phyloP scores from a whole-genome alignment of 1,139 yeast genomes.

The Saccharomycopsis phalli region DNA sequence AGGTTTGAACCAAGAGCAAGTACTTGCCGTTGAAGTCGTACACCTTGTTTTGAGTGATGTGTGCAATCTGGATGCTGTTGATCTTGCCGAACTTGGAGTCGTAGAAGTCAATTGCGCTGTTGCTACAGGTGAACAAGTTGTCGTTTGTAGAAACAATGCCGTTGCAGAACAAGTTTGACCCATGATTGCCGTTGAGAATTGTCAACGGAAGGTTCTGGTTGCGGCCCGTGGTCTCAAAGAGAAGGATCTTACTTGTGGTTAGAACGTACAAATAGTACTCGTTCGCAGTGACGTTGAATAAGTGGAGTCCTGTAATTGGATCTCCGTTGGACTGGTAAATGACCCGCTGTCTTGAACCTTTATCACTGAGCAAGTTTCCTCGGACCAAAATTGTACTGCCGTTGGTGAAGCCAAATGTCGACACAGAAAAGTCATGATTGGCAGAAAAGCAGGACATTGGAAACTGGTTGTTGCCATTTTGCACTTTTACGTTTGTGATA shows the following conservation, averaged over 20 bases:
- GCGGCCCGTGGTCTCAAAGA: conserved; percentile 73
- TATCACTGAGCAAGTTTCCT: conserved; percentile 81
- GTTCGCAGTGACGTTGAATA: conserved; percentile 24
- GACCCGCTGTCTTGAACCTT: conserved; percentile 82
- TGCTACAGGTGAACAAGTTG: conserved; percentile 27
- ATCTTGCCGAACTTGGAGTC: conserved; percentile 21
- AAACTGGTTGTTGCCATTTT: conserved; percentile 53
- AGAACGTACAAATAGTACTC: conserved; percentile 46
- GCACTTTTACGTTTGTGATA: conserved; percentile 27
- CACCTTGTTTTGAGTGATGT: conserved; percentile 26
- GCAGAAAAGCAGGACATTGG: conserved; percentile 64
- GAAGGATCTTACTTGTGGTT: conserved; percentile 60
- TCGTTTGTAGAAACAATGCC: conserved; percentile 28
- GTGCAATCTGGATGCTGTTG: conserved; percentile 13
- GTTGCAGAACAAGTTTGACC: conserved; percentile 67
- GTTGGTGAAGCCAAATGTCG: conserved; percentile 80
- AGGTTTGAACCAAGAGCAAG: conserved; percentile 44
- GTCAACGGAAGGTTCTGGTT: conserved; percentile 61
- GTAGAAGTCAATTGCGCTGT: conserved; percentile 27
- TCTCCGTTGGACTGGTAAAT: conserved; percentile 59
- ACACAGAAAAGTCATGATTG: conserved; percentile 48
- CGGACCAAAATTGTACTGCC: conserved; percentile 77
- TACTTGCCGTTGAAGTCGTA: conserved; percentile 33
- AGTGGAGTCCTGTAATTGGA: conserved; percentile 67
- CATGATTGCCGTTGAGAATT: conserved; percentile 51